Base-by-base conservation (phyloP, 768 basidiomycete species). In the Leccinum boreale region DNA sequence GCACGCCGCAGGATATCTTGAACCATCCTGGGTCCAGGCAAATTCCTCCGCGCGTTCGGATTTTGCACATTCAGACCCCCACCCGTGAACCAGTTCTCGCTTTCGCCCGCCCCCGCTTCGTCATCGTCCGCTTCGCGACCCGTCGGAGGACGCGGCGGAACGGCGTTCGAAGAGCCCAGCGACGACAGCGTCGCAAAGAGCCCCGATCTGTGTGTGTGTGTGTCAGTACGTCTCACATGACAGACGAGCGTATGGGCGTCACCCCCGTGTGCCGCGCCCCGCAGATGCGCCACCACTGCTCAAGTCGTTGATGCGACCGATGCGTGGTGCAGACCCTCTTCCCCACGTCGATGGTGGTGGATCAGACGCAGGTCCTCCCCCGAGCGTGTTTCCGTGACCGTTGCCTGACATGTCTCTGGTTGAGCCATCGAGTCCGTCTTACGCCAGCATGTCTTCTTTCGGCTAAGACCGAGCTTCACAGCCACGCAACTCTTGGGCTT, bases 41-140 rank as follows among this genome's bases (percentile, higher is more conserved):
- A 71, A 24, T 58, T 70, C 49, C 70, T 68, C 15, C 67, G 76
- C 23, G 65, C 55, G 65, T 89, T 83, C 1, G 96, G 96, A 68
- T 93, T 94, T 74, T 96, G 83, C 2, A 98, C 81, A 2, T 92
- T 94, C 67, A 92, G 79, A 70, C 96, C 96, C 0, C 96, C 96
- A n/a, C 96, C 96, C 3, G 96, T 88, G 72, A 92, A 98, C 81
- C 87, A 91, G 62, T 79, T 86, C 65, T 91, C 84, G 2, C 78
- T 75, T 17, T 81, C 79, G 35, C 48, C 47, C 1, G 58, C 59
- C 5, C 56, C 50, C 2, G 79, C 78, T 4, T 77, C 78, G 11
- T 78, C 80, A 1, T 84, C 84, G 26, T 83, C 84, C 17, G 81
- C 80, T 10, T 75, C 66, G 42, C 54, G 65, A 17, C 64, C 44